phyloP scores from a whole-genome alignment of 2,329 filamentous ascomycete species.

The Fusarium euwallaceae region DNA sequence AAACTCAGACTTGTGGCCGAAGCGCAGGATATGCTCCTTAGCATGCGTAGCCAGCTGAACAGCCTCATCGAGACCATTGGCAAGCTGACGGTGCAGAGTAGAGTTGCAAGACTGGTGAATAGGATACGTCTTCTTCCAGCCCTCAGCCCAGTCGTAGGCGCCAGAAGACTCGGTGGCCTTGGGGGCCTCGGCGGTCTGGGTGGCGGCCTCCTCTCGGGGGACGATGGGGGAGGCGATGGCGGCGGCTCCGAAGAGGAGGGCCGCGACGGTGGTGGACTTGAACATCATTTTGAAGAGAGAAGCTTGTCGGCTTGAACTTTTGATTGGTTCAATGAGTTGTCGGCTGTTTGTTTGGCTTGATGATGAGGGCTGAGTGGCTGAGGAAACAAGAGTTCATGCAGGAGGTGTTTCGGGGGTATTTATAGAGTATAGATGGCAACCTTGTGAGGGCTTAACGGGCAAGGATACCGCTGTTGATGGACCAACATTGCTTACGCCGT shows the following conservation, averaged over 20 bases:
- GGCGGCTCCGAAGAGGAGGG: constrained; percentile 44
- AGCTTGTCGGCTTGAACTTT: not conserved
- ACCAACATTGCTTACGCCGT: not conserved
- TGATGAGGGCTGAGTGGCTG: constrained; percentile 34
- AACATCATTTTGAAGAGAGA: constrained; percentile 44
- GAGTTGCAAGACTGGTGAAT: constrained; percentile 77
- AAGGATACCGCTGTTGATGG: not conserved
- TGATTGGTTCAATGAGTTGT: constrained; percentile 16
- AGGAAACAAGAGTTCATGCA: constrained; percentile 20
- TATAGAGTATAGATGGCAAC: constrained; percentile 24
- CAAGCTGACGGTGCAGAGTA: constrained; percentile 69
- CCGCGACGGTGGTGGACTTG: constrained; percentile 37
- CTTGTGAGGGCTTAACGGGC: too few species aligned
- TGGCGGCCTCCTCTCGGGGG: constrained; percentile 42
- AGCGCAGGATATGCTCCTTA: constrained; percentile 70
- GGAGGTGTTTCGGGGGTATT: constrained; percentile 28
- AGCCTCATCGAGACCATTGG: constrained; percentile 69
- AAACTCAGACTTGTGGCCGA: constrained; percentile 69
- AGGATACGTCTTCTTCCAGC: constrained; percentile 53
- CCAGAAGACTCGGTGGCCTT: constrained; percentile 35
- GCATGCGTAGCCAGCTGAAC: constrained; percentile 71
- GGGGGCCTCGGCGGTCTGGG: constrained; percentile 32
- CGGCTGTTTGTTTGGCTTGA: not conserved
- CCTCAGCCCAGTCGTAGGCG: constrained; percentile 51
- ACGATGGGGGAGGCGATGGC: constrained; percentile 48